Evolutionary conservation across 2,329 filamentous ascomycete genomes (phyloP), one percentile per base, ranked within the genome.

Genomic region (Ceratocystis cacaofunesta): DNA sequence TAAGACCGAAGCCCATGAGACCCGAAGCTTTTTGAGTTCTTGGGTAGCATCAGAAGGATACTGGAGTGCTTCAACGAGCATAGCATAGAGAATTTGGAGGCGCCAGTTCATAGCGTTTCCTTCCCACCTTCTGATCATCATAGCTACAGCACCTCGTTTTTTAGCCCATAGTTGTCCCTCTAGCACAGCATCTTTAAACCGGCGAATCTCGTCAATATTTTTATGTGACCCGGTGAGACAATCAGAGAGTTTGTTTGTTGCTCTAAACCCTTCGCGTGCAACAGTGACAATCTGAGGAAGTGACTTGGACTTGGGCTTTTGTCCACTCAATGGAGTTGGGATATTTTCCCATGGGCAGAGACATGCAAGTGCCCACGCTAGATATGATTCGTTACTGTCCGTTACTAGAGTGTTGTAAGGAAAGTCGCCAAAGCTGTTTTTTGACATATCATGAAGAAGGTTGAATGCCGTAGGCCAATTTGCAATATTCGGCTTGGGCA

Each of bases 301-400:
- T 1, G 71, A 78, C 22, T 81, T 79, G 2, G 81, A 77, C 22
- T 74, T 74, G 61, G 76, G 72, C 71, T 83, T 87, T 60, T 76
- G 75, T 48, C 77, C 78, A 12, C 73, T 72, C 7, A 75, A 71
- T 72, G 79, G 70, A 68, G 76, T 72, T 68, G 76, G 66, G 6
- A 80, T 69, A 76, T 77, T 72, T 77, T 84, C 72, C 85, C 90
- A 96, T 0, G 92, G 92, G 15, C 84, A 80, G 28, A 95, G 74
- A 4, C 90, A 85, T 1, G 86, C 84, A 22, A 95, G 79, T 19
- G 88, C 77, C 91, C 92, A 96, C 5, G 87, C 82, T 57, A 87
- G 77, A 72, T 88, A 92, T n/a, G 75, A 72, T 19, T 87, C 86
- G 62, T 89, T 84, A 0, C 82, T 75, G 63, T 84, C 82, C 15